Base-by-base conservation (phyloP, 2,329 filamentous ascomycete species). In the Phialophora macrospora region DNA sequence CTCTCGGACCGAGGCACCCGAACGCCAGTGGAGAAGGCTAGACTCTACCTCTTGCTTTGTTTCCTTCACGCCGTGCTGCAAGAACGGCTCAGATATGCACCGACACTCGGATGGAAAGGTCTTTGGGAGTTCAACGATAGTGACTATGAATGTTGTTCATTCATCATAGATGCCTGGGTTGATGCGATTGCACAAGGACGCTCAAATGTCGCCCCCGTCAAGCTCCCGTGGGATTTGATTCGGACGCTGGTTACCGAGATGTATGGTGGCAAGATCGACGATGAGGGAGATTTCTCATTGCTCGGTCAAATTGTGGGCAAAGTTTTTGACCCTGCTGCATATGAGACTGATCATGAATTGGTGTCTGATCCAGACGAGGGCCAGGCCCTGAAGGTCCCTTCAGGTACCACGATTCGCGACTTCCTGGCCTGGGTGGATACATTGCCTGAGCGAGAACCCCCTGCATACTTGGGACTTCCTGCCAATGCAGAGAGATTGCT, bases 41-140 rank as follows among this genome's bases (percentile, higher is more conserved):
- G 96, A 70, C 81, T 99, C 60, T 98, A 99, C 75, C 84, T 99
- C 55, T 83, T 99, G 56, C 85, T 99, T 44, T 95, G 91, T 2
- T 98, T 99, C 85, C 77, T 99, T 73, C 95, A 99, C 76, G 96
- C 95, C 6, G 93, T 99, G 44, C 88, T 97, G 11, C 95, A 99
- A 78, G 95, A 99, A 78, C 86, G 96, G 72, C 83, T 99, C 68
- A 90, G 95, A 68, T 99, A 99, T 77, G 93, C 94, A 26, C 96
- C 95, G 0, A 94, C 86, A 64, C 83, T 99, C 62, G 95, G 95
- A 67, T 99, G 95, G 95, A 97, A 96, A 82, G 92, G 93, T 61
- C 97, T 97, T 84, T 99, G 96, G 95, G 96, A 99, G 79, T 99
- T 99, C 79, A 99, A 99, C 76, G 96, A 99, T 79, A 96, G 93